Evolutionary conservation across 1,139 yeast genomes (phyloP).

Genomic region (Diutina ranongensis): DNA sequence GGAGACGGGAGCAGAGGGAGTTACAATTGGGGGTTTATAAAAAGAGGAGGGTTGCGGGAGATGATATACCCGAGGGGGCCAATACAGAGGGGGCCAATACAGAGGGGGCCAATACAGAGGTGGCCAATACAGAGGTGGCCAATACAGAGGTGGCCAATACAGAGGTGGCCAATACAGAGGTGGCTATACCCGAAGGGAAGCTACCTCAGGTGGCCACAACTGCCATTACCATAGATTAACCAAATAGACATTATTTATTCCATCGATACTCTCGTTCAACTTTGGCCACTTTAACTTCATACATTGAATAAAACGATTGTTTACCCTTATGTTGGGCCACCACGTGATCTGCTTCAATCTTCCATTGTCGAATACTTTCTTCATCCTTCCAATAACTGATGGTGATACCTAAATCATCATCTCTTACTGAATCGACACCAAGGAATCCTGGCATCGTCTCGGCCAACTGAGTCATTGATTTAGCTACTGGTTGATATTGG

Average conservation of each 20-base stretch:
- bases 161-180: no score
- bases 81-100: background rate
- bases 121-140: background rate
- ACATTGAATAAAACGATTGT: background rate
- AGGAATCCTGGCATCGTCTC: background rate
- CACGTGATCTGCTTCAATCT: background rate
- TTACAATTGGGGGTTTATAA: background rate
- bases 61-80: no score
- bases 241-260: background rate
- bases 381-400: constrained; percentile 3
- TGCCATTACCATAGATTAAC: no score
- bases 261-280: background rate
- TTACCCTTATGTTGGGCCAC: background rate
- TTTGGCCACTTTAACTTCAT: background rate
- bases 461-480: background rate
- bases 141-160: no score
- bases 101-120: background rate
- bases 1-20: constrained; percentile 3
- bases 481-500: background rate
- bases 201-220: background rate
- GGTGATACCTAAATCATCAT: background rate
- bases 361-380: constrained; percentile 1
- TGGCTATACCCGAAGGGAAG: background rate
- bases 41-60: background rate
- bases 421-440: background rate